These are phyloP conservation scores for Auxenochlorella pyrenoidosa DNA, from an alignment of 139 green algal species.

Conservation along the genomic window DNA sequence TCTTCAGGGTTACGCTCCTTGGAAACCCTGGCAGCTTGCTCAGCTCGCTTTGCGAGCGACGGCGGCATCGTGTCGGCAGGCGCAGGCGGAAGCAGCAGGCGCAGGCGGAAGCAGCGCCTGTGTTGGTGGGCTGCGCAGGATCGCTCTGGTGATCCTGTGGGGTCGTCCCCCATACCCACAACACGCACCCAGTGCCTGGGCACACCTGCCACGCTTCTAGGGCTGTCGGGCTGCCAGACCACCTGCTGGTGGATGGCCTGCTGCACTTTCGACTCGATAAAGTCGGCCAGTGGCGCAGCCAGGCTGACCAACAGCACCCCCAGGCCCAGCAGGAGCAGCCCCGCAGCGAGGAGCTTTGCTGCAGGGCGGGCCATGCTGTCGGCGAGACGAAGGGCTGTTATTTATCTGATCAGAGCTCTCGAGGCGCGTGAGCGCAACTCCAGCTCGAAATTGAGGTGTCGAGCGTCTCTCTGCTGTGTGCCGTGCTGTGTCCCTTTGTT, in stretches of 20 bases:
- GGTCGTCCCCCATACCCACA: no score
- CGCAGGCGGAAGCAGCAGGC: not conserved
- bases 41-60: no score
- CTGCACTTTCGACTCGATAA: constrained; percentile 49
- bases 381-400: no score
- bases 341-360: no score
- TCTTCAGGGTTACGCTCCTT: no score
- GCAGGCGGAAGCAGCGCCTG: not conserved
- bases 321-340: no score
- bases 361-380: no score
- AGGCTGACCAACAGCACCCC: not conserved
- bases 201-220: constrained; percentile 20
- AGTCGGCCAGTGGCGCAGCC: not conserved
- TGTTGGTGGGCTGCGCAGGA: not conserved
- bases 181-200: not conserved
- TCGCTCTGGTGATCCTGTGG: no score
- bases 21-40: no score
- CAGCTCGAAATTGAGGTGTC: not conserved
- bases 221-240: constrained; percentile 43
- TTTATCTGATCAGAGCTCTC: not conserved
- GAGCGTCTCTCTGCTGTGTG: not conserved
- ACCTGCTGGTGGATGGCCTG: constrained; percentile 24
- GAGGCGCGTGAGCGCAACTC: not conserved
- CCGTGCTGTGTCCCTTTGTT: not conserved
- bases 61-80: not conserved